These are phyloP conservation scores for Beverwykella pulmonaria DNA, from an alignment of 495 filamentous ascomycete genomes.

Conservation along the genomic window DNA sequence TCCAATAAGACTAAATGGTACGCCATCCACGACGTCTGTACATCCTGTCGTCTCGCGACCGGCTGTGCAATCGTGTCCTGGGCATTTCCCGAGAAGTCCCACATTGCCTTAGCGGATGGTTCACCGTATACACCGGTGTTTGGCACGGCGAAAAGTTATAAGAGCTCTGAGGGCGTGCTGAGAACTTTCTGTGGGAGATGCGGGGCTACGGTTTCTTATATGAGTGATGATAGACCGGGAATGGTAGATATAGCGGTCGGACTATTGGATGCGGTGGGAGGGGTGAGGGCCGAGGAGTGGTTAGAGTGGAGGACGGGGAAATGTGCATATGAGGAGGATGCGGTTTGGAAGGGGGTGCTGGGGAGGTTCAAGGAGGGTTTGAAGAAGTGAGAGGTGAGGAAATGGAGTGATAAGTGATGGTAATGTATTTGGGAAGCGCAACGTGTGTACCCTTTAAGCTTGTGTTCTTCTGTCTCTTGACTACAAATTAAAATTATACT, in stretches of 20 bases:
- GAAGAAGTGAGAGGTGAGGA: background rate
- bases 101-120: slow-evolving; percentile 54
- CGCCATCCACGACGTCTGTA: slow-evolving; percentile 53
- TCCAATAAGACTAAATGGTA: slow-evolving; percentile 50
- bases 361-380: slow-evolving; percentile 14
- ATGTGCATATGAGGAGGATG: slow-evolving; percentile 19
- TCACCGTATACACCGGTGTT: slow-evolving; percentile 45
- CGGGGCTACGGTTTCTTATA: slow-evolving; percentile 69
- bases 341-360: slow-evolving; percentile 9
- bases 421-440: no score
- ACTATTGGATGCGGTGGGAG: slow-evolving; percentile 51
- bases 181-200: slow-evolving; percentile 67
- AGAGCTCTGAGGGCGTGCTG: slow-evolving; percentile 56
- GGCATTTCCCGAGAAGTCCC: slow-evolving; percentile 64
- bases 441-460: no score
- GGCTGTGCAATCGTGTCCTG: slow-evolving; percentile 69
- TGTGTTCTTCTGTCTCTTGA: no score
- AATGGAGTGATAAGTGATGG: background rate
- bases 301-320: slow-evolving; percentile 60
- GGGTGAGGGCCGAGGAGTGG: slow-evolving; percentile 57
- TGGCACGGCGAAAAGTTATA: slow-evolving; percentile 57
- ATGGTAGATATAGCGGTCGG: slow-evolving; percentile 65
- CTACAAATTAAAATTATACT: no score
- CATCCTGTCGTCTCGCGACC: slow-evolving; percentile 61
- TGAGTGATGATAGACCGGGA: slow-evolving; percentile 55